Base-by-base conservation (phyloP, 306 rosid genomes). In the Dryas alaskensis region DNA sequence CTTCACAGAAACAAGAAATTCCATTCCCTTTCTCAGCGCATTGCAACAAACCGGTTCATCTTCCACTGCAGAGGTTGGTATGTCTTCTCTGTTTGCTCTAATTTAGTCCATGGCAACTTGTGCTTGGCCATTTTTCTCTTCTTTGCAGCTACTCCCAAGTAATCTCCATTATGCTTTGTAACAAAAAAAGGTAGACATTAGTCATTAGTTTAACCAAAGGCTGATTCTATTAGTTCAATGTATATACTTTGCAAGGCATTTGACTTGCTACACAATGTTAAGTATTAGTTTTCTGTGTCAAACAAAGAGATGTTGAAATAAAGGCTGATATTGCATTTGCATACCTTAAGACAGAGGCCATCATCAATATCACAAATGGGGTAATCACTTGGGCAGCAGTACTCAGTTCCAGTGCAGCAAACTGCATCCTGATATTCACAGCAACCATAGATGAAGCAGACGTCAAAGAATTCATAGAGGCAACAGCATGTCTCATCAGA, bases 401-500 rank as follows among this genome's bases (percentile, higher is more conserved):
- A 91, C 6, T 86, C 78, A 5, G 91, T 80, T 60, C 89, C 97
- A 10, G 71, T 50, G 73, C 97, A 91, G 73, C 97, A 87, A 70
- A 87, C 92, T 9, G 85, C 97, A 69, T 87, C 84, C 78, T 86
- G 76, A 22, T 84, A 87, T n/a, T 53, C 84, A 67, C 97, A 91
- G 72, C 95, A 91, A 31, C 95, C 97, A 70, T 89, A 89, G 44
- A 75, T 19, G 0, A 89, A 10, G 88, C 97, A 91, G 10, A 22
- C 3, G 67, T 31, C 83, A 43, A 9, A 70, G 25, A 76, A 63
- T 53, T 81, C 86, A 50, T 4, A 60, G 14, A 83, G 60, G 73
- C 97, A 91, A 77, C 97, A 91, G 31, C 97, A 91, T 50, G 97
- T 91, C 74, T 89, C 85, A 51, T 84, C 83, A 55, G 78, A 22